A percentile compares a stretch with the other conserved stretches of the same genome.
phyloP scores from a whole-genome alignment of 148 eudicot genomes.

The Beta vulgaris region DNA sequence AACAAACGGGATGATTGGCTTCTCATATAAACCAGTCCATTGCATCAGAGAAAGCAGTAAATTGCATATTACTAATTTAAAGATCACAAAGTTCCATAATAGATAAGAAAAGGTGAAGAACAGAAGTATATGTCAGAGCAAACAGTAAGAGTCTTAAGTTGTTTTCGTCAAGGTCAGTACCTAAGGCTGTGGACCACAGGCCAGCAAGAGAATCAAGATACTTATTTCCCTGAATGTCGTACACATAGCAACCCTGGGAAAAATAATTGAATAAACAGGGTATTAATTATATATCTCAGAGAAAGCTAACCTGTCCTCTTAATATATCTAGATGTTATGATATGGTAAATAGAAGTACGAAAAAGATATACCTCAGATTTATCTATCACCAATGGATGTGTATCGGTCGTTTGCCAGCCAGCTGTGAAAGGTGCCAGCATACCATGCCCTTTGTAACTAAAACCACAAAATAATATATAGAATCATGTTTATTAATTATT shows the following conservation, averaged over 20 bases:
- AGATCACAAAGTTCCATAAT: neutral
- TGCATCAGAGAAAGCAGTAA: neutral
- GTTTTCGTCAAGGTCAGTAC: slow-evolving; percentile 34
- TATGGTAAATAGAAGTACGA: neutral
- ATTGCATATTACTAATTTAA: neutral
- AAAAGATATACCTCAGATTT: slow-evolving; percentile 68
- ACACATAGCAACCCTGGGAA: slow-evolving; percentile 79
- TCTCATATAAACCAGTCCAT: neutral
- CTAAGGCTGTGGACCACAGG: slow-evolving; percentile 91
- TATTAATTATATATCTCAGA: neutral
- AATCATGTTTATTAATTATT: neutral
- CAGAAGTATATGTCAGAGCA: neutral
- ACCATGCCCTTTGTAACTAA: slow-evolving; percentile 79
- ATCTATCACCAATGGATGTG: slow-evolving; percentile 72
- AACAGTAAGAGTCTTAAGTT: slow-evolving; percentile 9
- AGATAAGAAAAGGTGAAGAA: slow-evolving; percentile 1
- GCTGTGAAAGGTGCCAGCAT: slow-evolving; percentile 99
- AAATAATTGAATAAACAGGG: slow-evolving; percentile 12
- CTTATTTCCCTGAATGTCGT: slow-evolving; percentile 70
- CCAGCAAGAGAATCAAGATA: slow-evolving; percentile 98
- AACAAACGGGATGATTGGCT: neutral
- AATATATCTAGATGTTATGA: neutral
- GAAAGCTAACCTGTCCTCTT: neutral
- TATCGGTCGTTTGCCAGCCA: slow-evolving; percentile 86
- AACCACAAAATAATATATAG: slow-evolving; percentile 14